These are phyloP conservation scores for Linnemannia exigua DNA, from an alignment of 192 early-diverging fungal species.

Conservation along the genomic window DNA sequence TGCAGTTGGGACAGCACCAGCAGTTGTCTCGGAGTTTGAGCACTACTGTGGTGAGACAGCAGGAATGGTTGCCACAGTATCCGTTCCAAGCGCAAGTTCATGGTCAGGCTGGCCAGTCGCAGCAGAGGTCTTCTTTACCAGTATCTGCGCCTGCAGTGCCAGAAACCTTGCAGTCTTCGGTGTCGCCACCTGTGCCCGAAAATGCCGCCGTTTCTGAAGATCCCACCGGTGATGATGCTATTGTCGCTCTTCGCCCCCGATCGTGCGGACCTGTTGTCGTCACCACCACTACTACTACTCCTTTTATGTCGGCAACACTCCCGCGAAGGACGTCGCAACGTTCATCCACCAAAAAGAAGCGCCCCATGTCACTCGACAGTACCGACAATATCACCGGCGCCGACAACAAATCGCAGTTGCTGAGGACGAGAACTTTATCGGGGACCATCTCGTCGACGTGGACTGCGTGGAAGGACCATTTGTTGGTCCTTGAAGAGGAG, in stretches of 20 bases:
- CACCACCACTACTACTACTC: not conserved
- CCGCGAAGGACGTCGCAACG: not conserved
- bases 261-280: not conserved
- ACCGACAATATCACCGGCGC: not conserved
- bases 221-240: not conserved
- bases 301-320: not conserved
- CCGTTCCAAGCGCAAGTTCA: not conserved
- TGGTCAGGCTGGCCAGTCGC: not conserved
- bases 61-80: not conserved
- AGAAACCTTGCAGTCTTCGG: not conserved
- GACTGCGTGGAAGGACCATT: slow-evolving; percentile 30
- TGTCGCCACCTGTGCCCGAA: not conserved
- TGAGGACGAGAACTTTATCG: not conserved
- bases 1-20: not conserved
- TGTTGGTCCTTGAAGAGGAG: slow-evolving; percentile 46
- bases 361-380: not conserved
- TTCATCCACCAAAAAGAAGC: not conserved
- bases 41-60: not conserved
- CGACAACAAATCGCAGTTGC: not conserved
- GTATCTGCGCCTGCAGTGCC: not conserved
- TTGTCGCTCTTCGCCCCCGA: not conserved
- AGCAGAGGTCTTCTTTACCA: not conserved
- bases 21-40: not conserved
- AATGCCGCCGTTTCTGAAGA: not conserved
- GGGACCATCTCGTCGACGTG: slow-evolving; percentile 21